These are phyloP conservation scores for Plenodomus biglobosus DNA, from an alignment of 2,329 filamentous ascomycete genomes.

Conservation along the genomic window DNA sequence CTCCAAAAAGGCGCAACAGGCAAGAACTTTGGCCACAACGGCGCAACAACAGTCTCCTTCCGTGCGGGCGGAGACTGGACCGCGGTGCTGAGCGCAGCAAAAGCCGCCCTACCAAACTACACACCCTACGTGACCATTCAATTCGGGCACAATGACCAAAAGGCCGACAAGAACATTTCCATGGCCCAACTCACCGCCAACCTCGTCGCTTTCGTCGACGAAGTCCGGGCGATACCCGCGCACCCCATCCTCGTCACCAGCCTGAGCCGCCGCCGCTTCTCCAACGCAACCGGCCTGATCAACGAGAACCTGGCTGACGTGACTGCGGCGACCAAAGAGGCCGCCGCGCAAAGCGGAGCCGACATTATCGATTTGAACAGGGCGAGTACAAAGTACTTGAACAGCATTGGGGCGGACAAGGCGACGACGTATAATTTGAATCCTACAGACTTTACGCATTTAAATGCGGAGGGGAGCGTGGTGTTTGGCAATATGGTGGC, in stretches of 20 bases:
- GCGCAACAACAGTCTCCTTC: conserved; percentile 58
- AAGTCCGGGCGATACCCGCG: conserved; percentile 34
- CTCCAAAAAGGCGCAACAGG: conserved; percentile 54
- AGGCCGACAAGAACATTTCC: conserved; percentile 46
- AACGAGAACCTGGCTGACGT: conserved; percentile 51
- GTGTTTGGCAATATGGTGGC: conserved; percentile 30
- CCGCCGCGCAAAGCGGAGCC: conserved; percentile 45
- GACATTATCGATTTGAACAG: conserved; percentile 56
- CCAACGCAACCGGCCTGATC: conserved; percentile 43
- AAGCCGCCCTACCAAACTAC: conserved; percentile 38
- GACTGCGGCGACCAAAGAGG: conserved; percentile 50
- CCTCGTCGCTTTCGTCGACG: conserved; percentile 47
- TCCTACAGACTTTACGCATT: conserved; percentile 23
- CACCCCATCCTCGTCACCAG: conserved; percentile 55
- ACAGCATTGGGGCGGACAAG: conserved; percentile 52
- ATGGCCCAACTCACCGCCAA: conserved; percentile 54
- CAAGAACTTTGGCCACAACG: conserved; percentile 58
- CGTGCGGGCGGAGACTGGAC: conserved; percentile 56
- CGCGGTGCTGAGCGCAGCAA: conserved; percentile 49
- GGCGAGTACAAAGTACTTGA: conserved; percentile 53
- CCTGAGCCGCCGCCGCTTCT: conserved; percentile 54
- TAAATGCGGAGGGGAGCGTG: conserved; percentile 23
- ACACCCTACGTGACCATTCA: conserved; percentile 57
- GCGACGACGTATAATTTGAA: conserved; percentile 54
- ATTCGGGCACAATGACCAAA: conserved; percentile 65